Base-by-base conservation (phyloP, 2,329 filamentous ascomycete species). In the Macroventuria anomochaeta region DNA sequence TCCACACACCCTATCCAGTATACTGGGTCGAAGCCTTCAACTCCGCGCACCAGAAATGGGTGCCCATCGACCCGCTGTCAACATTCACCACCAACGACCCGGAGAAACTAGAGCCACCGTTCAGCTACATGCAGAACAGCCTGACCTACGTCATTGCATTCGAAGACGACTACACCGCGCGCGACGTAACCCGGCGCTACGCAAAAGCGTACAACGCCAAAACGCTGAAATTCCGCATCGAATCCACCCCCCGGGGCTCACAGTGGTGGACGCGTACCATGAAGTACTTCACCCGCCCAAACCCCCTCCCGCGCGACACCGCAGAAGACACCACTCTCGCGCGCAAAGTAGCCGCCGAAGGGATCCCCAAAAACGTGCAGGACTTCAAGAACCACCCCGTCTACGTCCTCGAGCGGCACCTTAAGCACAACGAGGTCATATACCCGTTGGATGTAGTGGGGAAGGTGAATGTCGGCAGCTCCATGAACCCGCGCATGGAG, bases 11-110 rank as follows among this genome's bases (percentile, higher is more conserved):
- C 0, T 90, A 88, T 65, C 95, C 95, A 0, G 82, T 97, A 3
- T 97, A 92, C 70, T 99, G 95, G 95, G 88, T 97, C 0, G 95
- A 99, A 76, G 88, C 91, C 3, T 90, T 96, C 60, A 93, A 97
- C 59, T 80, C 86, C 46, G 89, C 89, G 0, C 85, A 91, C 59
- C 90, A 97, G 70, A 96, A 91, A 78, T 99, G 95, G 95, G 85
- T 96, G 49, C 84, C 91, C 0, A 85, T 95, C 31, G 95, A 99
- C 70, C 86, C 93, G 0, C 75, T 97, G 0, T 91, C 95, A 2
- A 96, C 93, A 0, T 82, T 85, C 49, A 89, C 87, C 60, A 85
- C 96, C 48, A 90, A 87, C 70, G 92, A 89, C 55, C 85, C 91
- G 0, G 83, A 81, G 25, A 86, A 84, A 39, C 80, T 99, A 23